Evolutionary conservation across 2,329 filamentous ascomycete species (phyloP).

Genomic region (Verticillium klebahnii): DNA sequence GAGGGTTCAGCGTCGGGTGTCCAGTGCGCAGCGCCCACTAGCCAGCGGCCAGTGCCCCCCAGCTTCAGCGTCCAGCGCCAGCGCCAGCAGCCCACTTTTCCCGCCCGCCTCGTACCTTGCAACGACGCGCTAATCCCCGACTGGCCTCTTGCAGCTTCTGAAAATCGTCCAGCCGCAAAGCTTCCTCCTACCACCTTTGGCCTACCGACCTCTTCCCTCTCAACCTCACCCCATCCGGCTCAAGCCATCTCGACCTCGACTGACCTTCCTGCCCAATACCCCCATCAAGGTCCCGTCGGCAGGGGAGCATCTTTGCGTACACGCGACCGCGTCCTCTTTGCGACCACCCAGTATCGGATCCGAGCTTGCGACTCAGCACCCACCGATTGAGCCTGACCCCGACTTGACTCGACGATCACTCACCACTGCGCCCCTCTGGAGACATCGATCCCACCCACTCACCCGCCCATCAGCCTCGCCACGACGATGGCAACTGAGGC

Average conservation of each 20-base stretch:
- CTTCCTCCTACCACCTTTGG: constrained; percentile 6
- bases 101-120: background rate
- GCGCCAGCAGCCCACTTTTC: background rate
- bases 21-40: too few relatives aligned
- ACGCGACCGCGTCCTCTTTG: too few relatives aligned
- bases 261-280: constrained; percentile 1
- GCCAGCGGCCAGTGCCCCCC: too few relatives aligned
- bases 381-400: background rate
- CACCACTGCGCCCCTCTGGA: constrained; percentile 4
- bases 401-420: too few relatives aligned
- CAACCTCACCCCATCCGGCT: background rate
- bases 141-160: constrained; percentile 21
- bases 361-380: constrained; percentile 5
- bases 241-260: constrained; percentile 5
- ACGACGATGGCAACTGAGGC: constrained; percentile 60
- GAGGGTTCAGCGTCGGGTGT: too few relatives aligned
- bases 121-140: constrained; percentile 27
- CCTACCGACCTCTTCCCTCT: constrained; percentile 9
- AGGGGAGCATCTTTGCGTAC: too few relatives aligned
- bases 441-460: constrained; percentile 9
- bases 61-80: background rate
- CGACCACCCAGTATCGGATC: too few relatives aligned
- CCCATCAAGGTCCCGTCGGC: background rate
- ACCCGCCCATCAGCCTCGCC: background rate
- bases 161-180: constrained; percentile 17